phyloP scores from a whole-genome alignment of 2,329 filamentous ascomycete genomes.

The Moelleriella libera region DNA sequence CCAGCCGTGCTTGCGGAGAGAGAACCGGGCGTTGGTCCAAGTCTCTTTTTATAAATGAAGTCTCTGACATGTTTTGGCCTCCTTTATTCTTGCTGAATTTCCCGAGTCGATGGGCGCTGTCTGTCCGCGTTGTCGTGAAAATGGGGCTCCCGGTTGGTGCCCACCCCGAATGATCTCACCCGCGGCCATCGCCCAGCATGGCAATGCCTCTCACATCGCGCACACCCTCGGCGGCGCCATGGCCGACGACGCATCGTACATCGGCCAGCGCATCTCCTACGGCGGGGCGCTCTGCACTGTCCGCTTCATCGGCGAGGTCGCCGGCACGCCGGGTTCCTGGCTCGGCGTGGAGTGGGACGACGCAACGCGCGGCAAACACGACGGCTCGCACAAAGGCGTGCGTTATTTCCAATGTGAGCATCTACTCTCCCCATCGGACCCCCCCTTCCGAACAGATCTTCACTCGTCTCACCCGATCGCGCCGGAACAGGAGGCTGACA shows the following conservation, averaged over 20 bases:
- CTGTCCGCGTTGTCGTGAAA: too few species aligned
- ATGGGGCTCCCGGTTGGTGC: too few species aligned
- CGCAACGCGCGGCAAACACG: conserved; percentile 71
- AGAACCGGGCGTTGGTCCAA: too few species aligned
- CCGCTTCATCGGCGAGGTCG: conserved; percentile 65
- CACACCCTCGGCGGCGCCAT: conserved; percentile 13
- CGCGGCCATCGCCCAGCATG: too few species aligned
- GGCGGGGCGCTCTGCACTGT: conserved; percentile 69
- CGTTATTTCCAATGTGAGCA: conserved; percentile 73
- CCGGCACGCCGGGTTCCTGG: conserved; percentile 67
- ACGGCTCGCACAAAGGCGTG: conserved; percentile 65
- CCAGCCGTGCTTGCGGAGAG: too few species aligned
- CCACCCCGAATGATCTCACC: too few species aligned
- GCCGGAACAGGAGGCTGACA: too few species aligned
- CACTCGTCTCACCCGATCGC: background rate
- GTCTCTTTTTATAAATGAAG: too few species aligned
- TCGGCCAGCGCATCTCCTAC: conserved; percentile 71
- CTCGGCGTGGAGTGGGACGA: conserved; percentile 97
- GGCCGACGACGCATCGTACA: conserved; percentile 21
- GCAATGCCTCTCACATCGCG: background rate
- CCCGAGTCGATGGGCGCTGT: too few species aligned
- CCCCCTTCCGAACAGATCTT: background rate
- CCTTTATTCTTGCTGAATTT: too few species aligned
- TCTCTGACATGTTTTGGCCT: too few species aligned
- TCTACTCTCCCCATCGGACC: background rate